These are phyloP conservation scores for Magnolia officinalis DNA, from an alignment of 164 flowering plant species.

Conservation along the genomic window DNA sequence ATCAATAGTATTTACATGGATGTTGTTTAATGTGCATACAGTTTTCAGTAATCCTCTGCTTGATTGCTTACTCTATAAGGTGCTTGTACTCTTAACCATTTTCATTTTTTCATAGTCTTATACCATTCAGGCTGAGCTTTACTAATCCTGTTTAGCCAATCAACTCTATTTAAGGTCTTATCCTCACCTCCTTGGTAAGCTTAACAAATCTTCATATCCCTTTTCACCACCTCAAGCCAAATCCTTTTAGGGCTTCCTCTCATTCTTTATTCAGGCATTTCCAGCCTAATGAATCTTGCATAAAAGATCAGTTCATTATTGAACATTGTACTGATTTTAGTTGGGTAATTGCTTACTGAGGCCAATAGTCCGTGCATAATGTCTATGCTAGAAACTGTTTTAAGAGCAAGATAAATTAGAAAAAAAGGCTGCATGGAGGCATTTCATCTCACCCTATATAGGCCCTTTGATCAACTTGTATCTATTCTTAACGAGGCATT, in stretches of 20 bases:
- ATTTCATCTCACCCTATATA: neutral
- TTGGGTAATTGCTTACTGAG: neutral
- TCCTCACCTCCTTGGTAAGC: too few species aligned
- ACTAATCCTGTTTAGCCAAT: neutral
- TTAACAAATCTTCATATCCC: too few species aligned
- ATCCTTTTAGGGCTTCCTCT: too few species aligned
- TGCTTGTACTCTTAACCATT: neutral
- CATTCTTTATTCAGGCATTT: too few species aligned
- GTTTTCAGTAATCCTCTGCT: neutral
- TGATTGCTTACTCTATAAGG: neutral
- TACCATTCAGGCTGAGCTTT: neutral
- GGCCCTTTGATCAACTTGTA: neutral
- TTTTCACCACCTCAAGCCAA: too few species aligned
- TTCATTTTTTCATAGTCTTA: too few species aligned
- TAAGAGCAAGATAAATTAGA: neutral
- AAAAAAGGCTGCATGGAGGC: neutral
- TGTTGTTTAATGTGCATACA: neutral
- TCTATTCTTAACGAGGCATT: too few species aligned
- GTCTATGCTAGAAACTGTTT: neutral
- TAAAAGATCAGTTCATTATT: too few species aligned
- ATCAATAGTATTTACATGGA: neutral
- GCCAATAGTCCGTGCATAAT: neutral
- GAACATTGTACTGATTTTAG: neutral
- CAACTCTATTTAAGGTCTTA: neutral
- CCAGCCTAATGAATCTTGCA: neutral